Evolutionary conservation across 805 yeast species (phyloP), one percentile per base, ranked within the genome.

Genomic region (Cyberlindnera samutprakarnensis): DNA sequence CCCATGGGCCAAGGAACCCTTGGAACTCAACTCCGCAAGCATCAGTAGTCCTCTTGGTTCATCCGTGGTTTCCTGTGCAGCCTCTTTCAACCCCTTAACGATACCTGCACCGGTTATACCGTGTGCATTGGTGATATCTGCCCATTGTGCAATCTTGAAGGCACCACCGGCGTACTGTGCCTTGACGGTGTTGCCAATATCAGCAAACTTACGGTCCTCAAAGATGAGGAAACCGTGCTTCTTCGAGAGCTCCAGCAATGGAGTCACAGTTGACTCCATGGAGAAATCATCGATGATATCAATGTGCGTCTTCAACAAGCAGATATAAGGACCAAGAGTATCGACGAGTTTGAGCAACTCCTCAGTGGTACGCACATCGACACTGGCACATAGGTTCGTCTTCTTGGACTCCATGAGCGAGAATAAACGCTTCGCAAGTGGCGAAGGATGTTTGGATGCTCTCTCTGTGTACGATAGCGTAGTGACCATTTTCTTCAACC

Each of bases 201-300:
- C 99, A 16, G 99, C 98, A 59, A 92, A 92, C 62, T 92, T 92
- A 43, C 99, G 72, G 61, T 92, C 99, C 62, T 92, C 99, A 54
- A 92, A 92, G 44, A 92, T 80, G 68, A 92, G 62, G 51, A 92
- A 92, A 43, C 81, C 75, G 63, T 88, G 90, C 52, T 87, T 86
- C 46, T 73, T 62, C 14, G 96, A 74, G 20, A 92, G 64, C 33
- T 54, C 74, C 37, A 79, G 59, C 41, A 92, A 62, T 1, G 97
- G 96, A 6, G 59, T 58, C 18, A 90, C 71, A 0, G 96, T 88
- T 1, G 68, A 71, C 33, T 85, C 95, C 54, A 77, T 78, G 2
- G 83, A 62, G 56, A 90, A 92, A 57, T 92, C 98, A 37, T 81
- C 87, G 27, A 92, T 67, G 38, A 90, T 85, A 56, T 92, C 99